These are phyloP conservation scores for Amaranthus hypochondriacus DNA, from an alignment of 148 eudicot genomes.

Conservation along the genomic window DNA sequence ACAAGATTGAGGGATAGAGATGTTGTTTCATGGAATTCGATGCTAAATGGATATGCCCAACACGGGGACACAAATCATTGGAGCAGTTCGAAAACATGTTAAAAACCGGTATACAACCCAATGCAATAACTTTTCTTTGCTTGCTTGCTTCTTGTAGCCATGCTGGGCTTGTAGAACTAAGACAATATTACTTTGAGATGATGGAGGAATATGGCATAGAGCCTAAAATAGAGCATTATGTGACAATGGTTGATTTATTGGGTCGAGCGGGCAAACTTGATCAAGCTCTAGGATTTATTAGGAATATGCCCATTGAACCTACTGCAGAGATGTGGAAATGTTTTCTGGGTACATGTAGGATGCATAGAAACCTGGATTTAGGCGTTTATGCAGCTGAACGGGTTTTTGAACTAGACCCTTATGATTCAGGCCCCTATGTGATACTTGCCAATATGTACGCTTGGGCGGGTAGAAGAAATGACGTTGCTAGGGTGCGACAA, in stretches of 20 bases:
- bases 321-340: slow-evolving; percentile 59
- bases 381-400: slow-evolving; percentile 61
- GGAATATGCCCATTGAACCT: slow-evolving; percentile 44
- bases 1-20: slow-evolving; percentile 34
- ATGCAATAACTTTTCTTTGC: slow-evolving; percentile 50
- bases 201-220: slow-evolving; percentile 46
- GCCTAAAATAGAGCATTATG: slow-evolving; percentile 54
- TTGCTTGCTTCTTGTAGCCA: slow-evolving; percentile 61
- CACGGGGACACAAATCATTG: slow-evolving; percentile 51
- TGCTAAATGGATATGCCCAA: slow-evolving; percentile 60
- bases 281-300: slow-evolving; percentile 37
- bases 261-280: slow-evolving; percentile 64
- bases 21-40: slow-evolving; percentile 68
- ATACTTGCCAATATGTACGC: slow-evolving; percentile 65
- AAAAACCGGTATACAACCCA: slow-evolving; percentile 36
- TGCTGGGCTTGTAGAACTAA: slow-evolving; percentile 54
- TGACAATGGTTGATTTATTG: slow-evolving; percentile 49
- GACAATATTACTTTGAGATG: slow-evolving; percentile 35
- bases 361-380: slow-evolving; percentile 52
- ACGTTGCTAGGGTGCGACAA: slow-evolving; percentile 55
- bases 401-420: slow-evolving; percentile 51
- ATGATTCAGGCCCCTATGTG: slow-evolving; percentile 53
- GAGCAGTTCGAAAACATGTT: slow-evolving; percentile 43
- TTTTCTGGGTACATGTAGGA: slow-evolving; percentile 52
- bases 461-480: slow-evolving; percentile 42